Base-by-base conservation (phyloP, 2,329 filamentous ascomycete species). In the Podosphaera fusca region DNA sequence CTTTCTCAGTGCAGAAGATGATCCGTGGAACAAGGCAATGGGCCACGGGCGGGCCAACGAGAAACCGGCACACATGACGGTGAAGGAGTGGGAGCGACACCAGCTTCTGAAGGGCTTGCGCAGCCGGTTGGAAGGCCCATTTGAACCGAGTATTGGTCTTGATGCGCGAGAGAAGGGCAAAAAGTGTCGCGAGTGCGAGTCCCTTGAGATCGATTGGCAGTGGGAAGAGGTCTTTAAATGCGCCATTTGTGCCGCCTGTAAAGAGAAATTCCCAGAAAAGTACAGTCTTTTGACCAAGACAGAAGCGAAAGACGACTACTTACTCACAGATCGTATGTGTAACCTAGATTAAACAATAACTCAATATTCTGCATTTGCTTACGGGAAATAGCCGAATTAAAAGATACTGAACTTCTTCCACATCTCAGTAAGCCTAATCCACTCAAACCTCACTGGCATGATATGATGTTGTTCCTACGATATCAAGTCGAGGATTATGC, bases 251-350 rank as follows among this genome's bases (percentile, higher is more conserved):
- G 75, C 78, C 60, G 72, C 72, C 12, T 98, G 92, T 75, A 96
- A 95, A 71, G 89, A 96, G 56, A 87, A 86, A 64, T 74, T 74
- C 31, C 88, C 90, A 0, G 90, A 96, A 60, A 95, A 90, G 69
- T 98, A 98, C 71, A 94, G 85, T 61, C 75, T 98, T 9, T 73
- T 98, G 60, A 98, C 92, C 0, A 98, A 98, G 74, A 96, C 92
- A 58, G 92, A 98, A 72, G 92, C 86, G 59, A 84, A 82, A 65
- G 87, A 95, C 69, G 92, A 98, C 68, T 98, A 98, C 69, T 77
- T 98, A 1, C 72, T 98, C 49, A 98, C 92, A 1, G 90, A 96
- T 65, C 82, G 83, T 87, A 67, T 72, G 82, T 78, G 33, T 36
- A 10, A 21, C 21, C 21, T 21, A 21, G 21, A 21, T 21, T 21